Evolutionary conservation across 2,329 filamentous ascomycete species (phyloP).

Genomic region (Venturia pyrina): DNA sequence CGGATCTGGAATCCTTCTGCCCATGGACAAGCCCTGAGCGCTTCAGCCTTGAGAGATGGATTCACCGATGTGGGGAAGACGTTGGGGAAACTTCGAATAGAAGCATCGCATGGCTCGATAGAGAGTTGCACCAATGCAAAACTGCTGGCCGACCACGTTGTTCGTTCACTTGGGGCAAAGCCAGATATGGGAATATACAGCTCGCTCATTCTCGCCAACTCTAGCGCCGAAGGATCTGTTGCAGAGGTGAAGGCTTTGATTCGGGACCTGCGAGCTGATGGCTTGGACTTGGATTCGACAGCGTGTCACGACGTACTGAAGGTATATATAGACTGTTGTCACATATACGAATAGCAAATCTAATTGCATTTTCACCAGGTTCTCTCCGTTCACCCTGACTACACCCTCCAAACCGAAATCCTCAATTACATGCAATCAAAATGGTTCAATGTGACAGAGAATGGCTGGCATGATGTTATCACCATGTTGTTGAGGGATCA

Average conservation of each 20-base stretch:
- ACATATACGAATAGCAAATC: neutral
- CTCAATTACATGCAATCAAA: constrained; percentile 62
- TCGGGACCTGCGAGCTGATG: constrained; percentile 56
- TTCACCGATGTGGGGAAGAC: neutral
- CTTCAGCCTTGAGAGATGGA: neutral
- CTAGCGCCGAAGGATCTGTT: constrained; percentile 57
- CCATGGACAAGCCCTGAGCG: neutral
- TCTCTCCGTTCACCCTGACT: constrained; percentile 77
- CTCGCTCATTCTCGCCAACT: constrained; percentile 63
- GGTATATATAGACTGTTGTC: constrained; percentile 30
- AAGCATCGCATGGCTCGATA: neutral
- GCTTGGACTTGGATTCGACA: constrained; percentile 52
- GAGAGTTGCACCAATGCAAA: neutral
- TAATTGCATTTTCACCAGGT: constrained; percentile 34
- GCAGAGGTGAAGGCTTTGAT: constrained; percentile 54
- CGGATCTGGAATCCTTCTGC: neutral
- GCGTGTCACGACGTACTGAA: constrained; percentile 65
- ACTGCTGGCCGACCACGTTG: constrained; percentile 25
- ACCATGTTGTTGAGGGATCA: constrained; percentile 70
- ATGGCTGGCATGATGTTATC: constrained; percentile 57
- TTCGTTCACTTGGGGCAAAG: constrained; percentile 44
- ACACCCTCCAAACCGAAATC: constrained; percentile 60
- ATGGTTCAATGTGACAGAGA: constrained; percentile 56
- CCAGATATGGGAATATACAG: constrained; percentile 58
- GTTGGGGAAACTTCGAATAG: neutral